Percentiles rank a stretch among this genome's conserved stretches.
These are phyloP conservation scores for Fusarium irregulare DNA, from an alignment of 2,329 filamentous ascomycete genomes.

Conservation along the genomic window DNA sequence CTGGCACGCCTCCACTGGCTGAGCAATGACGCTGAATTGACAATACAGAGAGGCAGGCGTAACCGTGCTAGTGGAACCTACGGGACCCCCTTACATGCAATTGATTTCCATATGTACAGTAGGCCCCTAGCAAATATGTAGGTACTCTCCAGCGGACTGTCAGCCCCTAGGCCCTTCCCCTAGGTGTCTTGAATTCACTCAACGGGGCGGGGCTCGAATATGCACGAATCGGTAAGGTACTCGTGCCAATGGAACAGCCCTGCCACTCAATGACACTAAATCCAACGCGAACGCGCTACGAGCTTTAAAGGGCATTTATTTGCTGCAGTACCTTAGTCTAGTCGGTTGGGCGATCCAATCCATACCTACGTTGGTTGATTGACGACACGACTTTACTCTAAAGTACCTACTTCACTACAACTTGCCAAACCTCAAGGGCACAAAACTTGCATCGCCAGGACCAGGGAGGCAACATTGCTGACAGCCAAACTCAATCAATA, in stretches of 20 bases:
- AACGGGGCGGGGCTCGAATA: constrained; percentile 33
- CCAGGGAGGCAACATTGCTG: constrained; percentile 9
- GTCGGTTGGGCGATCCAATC: constrained; percentile 22
- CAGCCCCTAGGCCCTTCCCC: constrained; percentile 23
- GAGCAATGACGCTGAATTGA: constrained; percentile 11
- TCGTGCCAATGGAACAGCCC: constrained; percentile 35
- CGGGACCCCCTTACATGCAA: constrained; percentile 37
- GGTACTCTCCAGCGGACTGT: neutral
- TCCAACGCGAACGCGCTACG: constrained; percentile 50
- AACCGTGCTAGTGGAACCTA: constrained; percentile 21
- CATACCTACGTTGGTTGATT: constrained; percentile 19
- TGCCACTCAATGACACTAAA: constrained; percentile 47
- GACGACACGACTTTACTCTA: constrained; percentile 41
- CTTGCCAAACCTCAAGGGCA: constrained; percentile 25
- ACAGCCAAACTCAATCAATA: neutral
- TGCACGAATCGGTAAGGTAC: constrained; percentile 42
- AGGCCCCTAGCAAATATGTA: neutral
- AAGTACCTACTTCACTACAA: constrained; percentile 22
- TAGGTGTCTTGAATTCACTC: constrained; percentile 20
- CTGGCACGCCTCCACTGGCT: constrained; percentile 2
- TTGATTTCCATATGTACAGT: neutral
- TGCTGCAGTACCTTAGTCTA: constrained; percentile 23
- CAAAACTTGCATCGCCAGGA: constrained; percentile 3
- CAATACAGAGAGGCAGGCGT: neutral
- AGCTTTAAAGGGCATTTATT: constrained; percentile 47